Base-by-base conservation (phyloP, 163 green algal genomes). In the Scenedesmus sp. region DNA sequence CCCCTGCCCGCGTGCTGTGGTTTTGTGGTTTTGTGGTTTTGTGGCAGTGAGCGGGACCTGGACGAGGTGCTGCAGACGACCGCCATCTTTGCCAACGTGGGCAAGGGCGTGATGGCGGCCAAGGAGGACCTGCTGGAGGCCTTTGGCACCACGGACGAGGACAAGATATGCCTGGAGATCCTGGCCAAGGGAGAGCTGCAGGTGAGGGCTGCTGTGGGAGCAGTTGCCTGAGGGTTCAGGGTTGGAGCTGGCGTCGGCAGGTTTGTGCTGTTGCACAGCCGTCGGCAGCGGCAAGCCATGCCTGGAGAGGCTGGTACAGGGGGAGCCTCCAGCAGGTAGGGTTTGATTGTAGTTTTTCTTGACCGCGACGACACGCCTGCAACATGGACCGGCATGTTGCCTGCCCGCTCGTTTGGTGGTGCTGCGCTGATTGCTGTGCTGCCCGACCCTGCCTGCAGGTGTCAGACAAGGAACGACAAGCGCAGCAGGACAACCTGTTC, bases 21-120 rank as follows among this genome's bases (percentile, higher is more conserved):
- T n/a, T n/a, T n/a, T n/a, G n/a, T n/a, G n/a, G n/a, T n/a, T n/a
- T n/a, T n/a, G n/a, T n/a, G n/a, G n/a, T n/a, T n/a, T n/a, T 6
- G 65, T 93, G 85, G n/a, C 96, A 99, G 97, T 35, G 98, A 99
- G 92, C 99, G 97, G 93, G 98, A 99, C 92, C 87, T 99, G 44
- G 97, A 99, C 85, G 98, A 99, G 93, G 98, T 99, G 83, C 93
- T 99, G 56, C 98, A 99, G 94, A 97, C 97, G 13, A 98, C 96
- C 10, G 95, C 95, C n/a, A 94, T 99, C 0, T 99, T 99, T 93
- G 90, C 87, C 51, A 99, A 99, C 88, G 98, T 99, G n/a, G 96
- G 93, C 84, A 99, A 99, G 93, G 98, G 97, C 53, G 91, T 98
- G 6, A 91, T 99, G 65, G 98, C 98, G 3, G 97, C 96, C 65